phyloP scores from a whole-genome alignment of 1,139 yeast species.

The Saccharomyces hybrid region DNA sequence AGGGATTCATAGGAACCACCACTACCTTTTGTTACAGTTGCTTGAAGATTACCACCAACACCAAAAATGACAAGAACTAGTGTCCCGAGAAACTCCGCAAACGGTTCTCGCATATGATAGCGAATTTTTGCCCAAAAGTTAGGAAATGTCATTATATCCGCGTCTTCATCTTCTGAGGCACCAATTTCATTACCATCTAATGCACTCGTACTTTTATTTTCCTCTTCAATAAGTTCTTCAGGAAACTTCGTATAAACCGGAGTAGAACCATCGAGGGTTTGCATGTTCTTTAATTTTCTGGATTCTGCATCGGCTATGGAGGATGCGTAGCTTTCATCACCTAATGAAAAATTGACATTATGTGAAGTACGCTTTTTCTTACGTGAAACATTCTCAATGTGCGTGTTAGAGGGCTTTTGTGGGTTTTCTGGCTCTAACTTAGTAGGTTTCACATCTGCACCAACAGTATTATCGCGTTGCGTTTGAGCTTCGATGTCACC shows the following conservation, averaged over 20 bases:
- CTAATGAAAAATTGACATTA: not conserved
- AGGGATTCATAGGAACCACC: conserved; percentile 36
- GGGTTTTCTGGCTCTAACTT: not conserved
- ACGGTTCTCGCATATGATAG: conserved; percentile 13
- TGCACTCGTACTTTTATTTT: not conserved
- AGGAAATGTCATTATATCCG: conserved; percentile 10
- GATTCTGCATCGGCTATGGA: not conserved
- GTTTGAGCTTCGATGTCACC: not conserved
- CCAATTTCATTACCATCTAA: not conserved
- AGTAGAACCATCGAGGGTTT: not conserved
- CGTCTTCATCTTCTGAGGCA: not conserved
- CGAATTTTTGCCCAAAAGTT: conserved; percentile 14
- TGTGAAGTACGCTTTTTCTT: not conserved
- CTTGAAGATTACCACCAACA: conserved; percentile 40
- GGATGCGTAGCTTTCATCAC: not conserved
- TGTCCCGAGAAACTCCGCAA: conserved; percentile 39
- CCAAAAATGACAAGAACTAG: conserved; percentile 35
- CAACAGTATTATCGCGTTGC: not conserved
- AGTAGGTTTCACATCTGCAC: not conserved
- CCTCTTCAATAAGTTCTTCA: not conserved
- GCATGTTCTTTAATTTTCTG: not conserved
- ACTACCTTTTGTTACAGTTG: conserved; percentile 29
- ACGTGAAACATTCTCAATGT: not conserved
- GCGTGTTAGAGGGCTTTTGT: not conserved
- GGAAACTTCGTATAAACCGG: not conserved